Base-by-base conservation (phyloP, 352 stramenopile genomes). In the Phytophthora pluvialis region DNA sequence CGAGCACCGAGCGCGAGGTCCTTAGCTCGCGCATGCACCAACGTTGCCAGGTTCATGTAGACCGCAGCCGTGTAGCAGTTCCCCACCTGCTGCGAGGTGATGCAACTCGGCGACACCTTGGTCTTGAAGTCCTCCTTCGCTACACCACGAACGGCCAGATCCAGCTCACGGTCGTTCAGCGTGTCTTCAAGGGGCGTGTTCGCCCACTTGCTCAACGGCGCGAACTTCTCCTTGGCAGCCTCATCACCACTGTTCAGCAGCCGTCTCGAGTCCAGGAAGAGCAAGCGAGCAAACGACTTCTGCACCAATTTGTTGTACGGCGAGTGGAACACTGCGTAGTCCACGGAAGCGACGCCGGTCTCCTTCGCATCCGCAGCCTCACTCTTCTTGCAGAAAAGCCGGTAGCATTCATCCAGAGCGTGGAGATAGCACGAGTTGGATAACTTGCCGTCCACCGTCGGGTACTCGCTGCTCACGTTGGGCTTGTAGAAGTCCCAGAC, bases 401-500 rank as follows among this genome's bases (percentile, higher is more conserved):
- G 36, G 70, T 99, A 99, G 73, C 94, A 98, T 76, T 95, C 88
- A 75, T 99, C 97, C 21, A 99, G 78, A 6, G 96, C 95, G 35
- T 88, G 80, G 35, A 99, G 81, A 77, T 99, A 99, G 77, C 95
- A 99, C 39, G 88, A 75, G 70, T 98, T 96, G 59, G 92, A 98
- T 47, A 98, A 77, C 35, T 83, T 80, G 49, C 97, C 97, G 70
- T 99, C 94, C 26, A 99, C 97, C 1, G 81, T 90, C 21, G 97
- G 95, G 87, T 99, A 99, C 76, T 99, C 97, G 38, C 88, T 91
- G 38, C 45, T 62, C 11, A 78, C 80, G 44, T 94, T 71, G 11
- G 97, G 97, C 77, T 99, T 99, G 82, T 98, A 99, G 71, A 99
- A 99, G 76, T 99, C 98, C 93, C 97, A 99, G 2, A 98, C 88